Percentiles rank a stretch among this genome's conserved stretches.
These are phyloP conservation scores for Pterocarpus santalinus DNA, from an alignment of 306 rosid species.

Conservation along the genomic window DNA sequence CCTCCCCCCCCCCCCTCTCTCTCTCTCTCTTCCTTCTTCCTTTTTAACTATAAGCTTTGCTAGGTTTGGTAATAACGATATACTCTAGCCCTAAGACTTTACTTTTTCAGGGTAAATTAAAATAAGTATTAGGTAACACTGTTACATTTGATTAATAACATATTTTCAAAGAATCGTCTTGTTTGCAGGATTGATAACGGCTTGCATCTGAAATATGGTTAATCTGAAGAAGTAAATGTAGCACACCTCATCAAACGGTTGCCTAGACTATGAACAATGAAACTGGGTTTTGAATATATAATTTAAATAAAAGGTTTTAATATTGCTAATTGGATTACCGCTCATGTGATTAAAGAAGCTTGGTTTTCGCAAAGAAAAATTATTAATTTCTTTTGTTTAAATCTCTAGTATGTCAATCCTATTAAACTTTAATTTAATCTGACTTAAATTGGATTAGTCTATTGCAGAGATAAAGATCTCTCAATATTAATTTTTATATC, in stretches of 20 bases:
- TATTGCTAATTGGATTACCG: background rate
- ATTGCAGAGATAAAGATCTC: too few species aligned
- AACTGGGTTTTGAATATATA: background rate
- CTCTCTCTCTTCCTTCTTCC: background rate
- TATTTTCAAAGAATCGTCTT: background rate
- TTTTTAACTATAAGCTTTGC: slow-evolving; percentile 3
- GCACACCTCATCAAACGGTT: background rate
- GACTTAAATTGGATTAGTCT: too few species aligned
- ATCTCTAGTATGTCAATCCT: too few species aligned
- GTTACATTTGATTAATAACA: background rate
- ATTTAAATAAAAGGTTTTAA: background rate
- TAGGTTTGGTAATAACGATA: slow-evolving; percentile 9
- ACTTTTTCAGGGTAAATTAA: background rate
- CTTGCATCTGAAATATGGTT: background rate
- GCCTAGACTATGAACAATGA: background rate
- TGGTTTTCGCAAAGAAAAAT: slow-evolving; percentile 20
- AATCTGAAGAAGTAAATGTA: background rate
- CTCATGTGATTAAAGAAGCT: slow-evolving; percentile 33
- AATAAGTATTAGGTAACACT: background rate
- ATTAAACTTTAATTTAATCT: too few species aligned
- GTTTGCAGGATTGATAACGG: background rate
- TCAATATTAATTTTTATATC: too few species aligned
- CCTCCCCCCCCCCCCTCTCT: background rate
- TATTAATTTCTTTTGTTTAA: background rate
- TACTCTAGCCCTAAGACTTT: background rate